Conservation (phyloP, 441 rosid genomes). For the Populus hybrid region DNA sequence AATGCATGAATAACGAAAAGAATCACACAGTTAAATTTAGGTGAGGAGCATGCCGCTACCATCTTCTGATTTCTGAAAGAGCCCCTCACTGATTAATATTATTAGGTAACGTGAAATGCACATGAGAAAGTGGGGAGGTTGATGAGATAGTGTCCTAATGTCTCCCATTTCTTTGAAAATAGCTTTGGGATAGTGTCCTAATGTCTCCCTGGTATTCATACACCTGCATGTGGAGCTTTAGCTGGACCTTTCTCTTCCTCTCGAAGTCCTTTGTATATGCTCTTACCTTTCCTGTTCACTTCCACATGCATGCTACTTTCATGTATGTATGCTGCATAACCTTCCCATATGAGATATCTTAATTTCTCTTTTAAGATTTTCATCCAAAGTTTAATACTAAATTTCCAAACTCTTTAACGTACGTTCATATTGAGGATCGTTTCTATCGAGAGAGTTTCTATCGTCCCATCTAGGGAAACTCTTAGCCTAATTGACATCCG, state of each 20-base stretch:
- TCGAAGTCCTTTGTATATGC: neutral
- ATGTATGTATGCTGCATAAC: neutral
- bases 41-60: neutral
- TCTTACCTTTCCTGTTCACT: conserved; percentile 1
- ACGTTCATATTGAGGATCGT: neutral
- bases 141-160: conserved; percentile 22
- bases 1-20: neutral
- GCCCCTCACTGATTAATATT: neutral
- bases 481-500: no score
- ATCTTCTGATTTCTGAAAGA: neutral
- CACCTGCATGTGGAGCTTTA: conserved; percentile 20
- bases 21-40: neutral
- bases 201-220: conserved; percentile 8
- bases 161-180: conserved; percentile 14
- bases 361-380: neutral
- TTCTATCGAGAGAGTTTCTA: no score
- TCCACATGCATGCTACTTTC: neutral
- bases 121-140: conserved; percentile 22
- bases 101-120: conserved; percentile 15
- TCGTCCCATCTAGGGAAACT: no score
- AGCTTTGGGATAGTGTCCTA: conserved; percentile 18
- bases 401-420: neutral
- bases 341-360: neutral
- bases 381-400: neutral
- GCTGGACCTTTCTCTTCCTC: neutral